Percentiles rank a stretch among this genome's conserved stretches.
phyloP scores from a whole-genome alignment of 2,329 filamentous ascomycete genomes.

The Zymoseptoria tritici region DNA sequence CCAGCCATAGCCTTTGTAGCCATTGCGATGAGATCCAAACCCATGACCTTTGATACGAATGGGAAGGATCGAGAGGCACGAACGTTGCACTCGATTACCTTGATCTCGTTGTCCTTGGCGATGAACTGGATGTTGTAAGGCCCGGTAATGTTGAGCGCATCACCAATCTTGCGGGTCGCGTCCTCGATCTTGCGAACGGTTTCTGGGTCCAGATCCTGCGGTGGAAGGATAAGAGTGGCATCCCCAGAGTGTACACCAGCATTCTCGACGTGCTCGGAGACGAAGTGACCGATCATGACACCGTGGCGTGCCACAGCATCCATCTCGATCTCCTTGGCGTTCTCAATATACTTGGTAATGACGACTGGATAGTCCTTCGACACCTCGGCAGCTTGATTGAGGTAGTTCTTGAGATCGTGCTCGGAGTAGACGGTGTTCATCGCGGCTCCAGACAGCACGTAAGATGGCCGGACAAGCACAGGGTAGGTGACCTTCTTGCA shows the following conservation, averaged over 20 bases:
- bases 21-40: slow-evolving; percentile 95
- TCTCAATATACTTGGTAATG: slow-evolving; percentile 99
- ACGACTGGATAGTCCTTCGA: slow-evolving; percentile 94
- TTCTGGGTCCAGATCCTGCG: slow-evolving; percentile 82
- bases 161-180: slow-evolving; percentile 89
- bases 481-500: slow-evolving; percentile 86
- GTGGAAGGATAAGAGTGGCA: slow-evolving; percentile 87
- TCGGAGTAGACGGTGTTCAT: slow-evolving; percentile 99
- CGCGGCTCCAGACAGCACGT: slow-evolving; percentile 90
- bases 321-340: slow-evolving; percentile 99
- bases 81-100: slow-evolving; percentile 99
- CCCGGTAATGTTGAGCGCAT: slow-evolving; percentile 88
- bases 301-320: slow-evolving; percentile 91
- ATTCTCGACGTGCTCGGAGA: slow-evolving; percentile 98
- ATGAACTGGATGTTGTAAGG: slow-evolving; percentile 99
- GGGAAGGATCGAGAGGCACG: slow-evolving; percentile 93
- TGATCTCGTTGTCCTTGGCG: slow-evolving; percentile 98
- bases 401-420: slow-evolving; percentile 79
- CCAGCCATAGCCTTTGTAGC: slow-evolving; percentile 95
- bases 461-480: slow-evolving; percentile 89
- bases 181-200: slow-evolving; percentile 89
- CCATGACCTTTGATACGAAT: slow-evolving; percentile 98
- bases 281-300: slow-evolving; percentile 86
- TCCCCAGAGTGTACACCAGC: slow-evolving; percentile 98
- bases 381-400: slow-evolving; percentile 85